Percentiles rank a stretch among this genome's conserved stretches.
Conservation (phyloP, 371 early-diverging fungal genomes). For the Mucor plumbeus region DNA sequence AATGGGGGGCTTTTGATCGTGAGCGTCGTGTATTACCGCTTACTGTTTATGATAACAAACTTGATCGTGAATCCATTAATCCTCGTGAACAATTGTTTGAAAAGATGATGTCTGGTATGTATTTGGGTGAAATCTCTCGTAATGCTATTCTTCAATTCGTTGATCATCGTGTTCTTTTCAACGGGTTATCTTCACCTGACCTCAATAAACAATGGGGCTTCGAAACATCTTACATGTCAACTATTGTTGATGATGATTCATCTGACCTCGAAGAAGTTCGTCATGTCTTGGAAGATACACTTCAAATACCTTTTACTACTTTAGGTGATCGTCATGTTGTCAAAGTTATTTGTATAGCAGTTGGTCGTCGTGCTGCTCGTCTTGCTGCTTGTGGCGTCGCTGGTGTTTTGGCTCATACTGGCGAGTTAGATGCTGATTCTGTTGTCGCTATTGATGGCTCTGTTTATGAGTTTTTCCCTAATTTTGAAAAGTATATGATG, state of each 20-base stretch:
- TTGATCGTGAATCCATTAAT: slow-evolving; percentile 85
- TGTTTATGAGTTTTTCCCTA: slow-evolving; percentile 88
- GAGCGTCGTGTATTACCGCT: slow-evolving; percentile 78
- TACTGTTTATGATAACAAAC: slow-evolving; percentile 83
- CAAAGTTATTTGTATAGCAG: slow-evolving; percentile 73
- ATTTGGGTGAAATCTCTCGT: slow-evolving; percentile 88
- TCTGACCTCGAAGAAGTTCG: slow-evolving; percentile 67
- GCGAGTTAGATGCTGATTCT: slow-evolving; percentile 53
- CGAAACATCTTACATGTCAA: slow-evolving; percentile 89
- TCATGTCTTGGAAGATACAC: slow-evolving; percentile 75
- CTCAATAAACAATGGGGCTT: slow-evolving; percentile 79
- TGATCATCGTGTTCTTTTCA: slow-evolving; percentile 43
- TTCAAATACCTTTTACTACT: slow-evolving; percentile 71
- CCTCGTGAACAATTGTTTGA: slow-evolving; percentile 86
- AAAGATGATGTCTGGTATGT: slow-evolving; percentile 96
- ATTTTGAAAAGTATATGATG: slow-evolving; percentile 74
- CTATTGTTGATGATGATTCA: slow-evolving; percentile 81
- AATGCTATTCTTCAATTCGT: slow-evolving; percentile 68
- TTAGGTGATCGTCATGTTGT: slow-evolving; percentile 82
- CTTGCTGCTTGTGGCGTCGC: slow-evolving; percentile 70
- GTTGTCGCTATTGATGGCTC: slow-evolving; percentile 81
- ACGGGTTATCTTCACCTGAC: slow-evolving; percentile 63
- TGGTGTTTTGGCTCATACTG: slow-evolving; percentile 67
- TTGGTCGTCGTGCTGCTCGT: slow-evolving; percentile 87
- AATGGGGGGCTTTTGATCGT: slow-evolving; percentile 91